Percentiles rank a stretch among this genome's conserved stretches.
Conservation (phyloP, 169 alveolate genomes). For the Cryptosporidium viatorum region DNA sequence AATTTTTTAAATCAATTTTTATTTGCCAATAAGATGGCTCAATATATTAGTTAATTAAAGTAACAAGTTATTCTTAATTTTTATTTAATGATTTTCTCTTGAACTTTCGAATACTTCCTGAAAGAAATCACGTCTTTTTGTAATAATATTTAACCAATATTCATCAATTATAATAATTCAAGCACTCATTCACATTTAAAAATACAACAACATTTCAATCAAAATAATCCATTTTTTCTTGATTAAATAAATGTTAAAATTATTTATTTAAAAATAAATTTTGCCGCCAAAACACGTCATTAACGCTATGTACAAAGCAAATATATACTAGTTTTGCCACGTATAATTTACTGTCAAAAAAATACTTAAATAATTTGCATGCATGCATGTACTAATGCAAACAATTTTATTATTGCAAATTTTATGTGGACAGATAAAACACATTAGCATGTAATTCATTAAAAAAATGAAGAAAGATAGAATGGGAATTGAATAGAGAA, state of each 20-base stretch:
- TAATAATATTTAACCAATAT: no score
- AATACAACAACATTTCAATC: not conserved
- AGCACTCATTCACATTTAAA: no score
- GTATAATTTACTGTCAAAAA: not conserved
- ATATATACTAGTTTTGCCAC: not conserved
- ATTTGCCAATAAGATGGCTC: not conserved
- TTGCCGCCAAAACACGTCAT: slow-evolving; percentile 20
- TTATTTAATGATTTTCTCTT: no score
- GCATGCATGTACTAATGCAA: not conserved
- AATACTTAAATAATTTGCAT: not conserved
- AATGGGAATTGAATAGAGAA: not conserved
- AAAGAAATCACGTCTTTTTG: not conserved
- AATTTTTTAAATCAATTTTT: no score
- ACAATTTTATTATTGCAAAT: no score
- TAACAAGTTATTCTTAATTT: no score
- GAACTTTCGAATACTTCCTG: no score
- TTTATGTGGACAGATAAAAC: not conserved
- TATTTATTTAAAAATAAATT: not conserved
- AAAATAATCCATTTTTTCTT: not conserved
- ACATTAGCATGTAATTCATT: no score
- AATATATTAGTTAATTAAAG: no score
- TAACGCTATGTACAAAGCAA: not conserved
- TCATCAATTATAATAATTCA: not conserved
- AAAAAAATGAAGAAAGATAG: not conserved
- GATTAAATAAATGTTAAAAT: not conserved